Conservation (phyloP, 2,329 filamentous ascomycete genomes). For the Penicillium sp. region DNA sequence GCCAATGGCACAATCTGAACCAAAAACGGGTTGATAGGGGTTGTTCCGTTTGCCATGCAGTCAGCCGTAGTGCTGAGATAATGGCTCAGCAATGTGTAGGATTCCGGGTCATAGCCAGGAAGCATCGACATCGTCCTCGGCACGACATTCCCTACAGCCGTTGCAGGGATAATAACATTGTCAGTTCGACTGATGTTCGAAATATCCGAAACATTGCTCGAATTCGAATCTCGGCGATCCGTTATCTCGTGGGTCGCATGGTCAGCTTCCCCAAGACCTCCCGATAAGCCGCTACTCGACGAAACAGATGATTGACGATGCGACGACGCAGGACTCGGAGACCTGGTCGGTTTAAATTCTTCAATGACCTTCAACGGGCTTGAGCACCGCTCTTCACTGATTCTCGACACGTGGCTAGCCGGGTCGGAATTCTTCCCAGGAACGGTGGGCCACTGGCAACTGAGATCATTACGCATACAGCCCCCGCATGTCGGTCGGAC, state of each 20-base stretch:
- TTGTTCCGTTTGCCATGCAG: constrained; percentile 52
- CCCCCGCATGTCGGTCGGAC: constrained; percentile 35
- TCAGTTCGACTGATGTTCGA: neutral
- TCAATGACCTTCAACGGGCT: constrained; percentile 9
- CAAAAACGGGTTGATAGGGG: constrained; percentile 48
- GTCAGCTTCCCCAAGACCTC: constrained; percentile 1
- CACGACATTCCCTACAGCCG: constrained; percentile 20
- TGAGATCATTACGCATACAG: constrained; percentile 30
- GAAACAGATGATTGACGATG: constrained; percentile 18
- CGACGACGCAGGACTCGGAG: constrained; percentile 14
- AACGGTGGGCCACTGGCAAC: constrained; percentile 28
- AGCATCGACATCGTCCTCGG: constrained; percentile 30
- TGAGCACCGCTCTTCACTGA: neutral
- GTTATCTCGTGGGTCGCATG: neutral
- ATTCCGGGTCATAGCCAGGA: constrained; percentile 29
- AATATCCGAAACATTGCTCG: neutral
- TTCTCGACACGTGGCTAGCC: neutral
- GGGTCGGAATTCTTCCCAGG: constrained; percentile 12
- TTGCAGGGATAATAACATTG: constrained; percentile 1
- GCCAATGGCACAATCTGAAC: constrained; percentile 49
- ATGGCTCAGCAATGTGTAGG: constrained; percentile 45
- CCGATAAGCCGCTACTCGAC: constrained; percentile 14
- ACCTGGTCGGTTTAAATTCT: constrained; percentile 2
- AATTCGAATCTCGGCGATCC: neutral
- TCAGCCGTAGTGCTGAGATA: constrained; percentile 48